Conservation (phyloP, 371 early-diverging fungal species). For the Rhizopus delemar region DNA sequence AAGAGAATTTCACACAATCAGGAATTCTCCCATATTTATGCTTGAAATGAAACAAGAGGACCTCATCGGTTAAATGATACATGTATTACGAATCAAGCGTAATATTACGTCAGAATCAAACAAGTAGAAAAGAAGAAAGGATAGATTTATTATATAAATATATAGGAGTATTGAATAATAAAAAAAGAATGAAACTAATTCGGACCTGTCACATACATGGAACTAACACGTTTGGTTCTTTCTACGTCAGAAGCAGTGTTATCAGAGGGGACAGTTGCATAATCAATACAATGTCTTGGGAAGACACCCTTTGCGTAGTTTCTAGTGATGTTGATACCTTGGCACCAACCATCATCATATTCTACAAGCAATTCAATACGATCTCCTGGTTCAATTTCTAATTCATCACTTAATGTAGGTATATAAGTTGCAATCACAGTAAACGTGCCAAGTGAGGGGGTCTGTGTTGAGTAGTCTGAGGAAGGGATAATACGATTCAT, state of each 20-base stretch:
- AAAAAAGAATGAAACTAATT: background rate
- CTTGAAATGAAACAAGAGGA: conserved; percentile 8
- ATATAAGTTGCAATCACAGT: conserved; percentile 50
- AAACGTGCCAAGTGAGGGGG: conserved; percentile 34
- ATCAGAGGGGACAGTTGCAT: conserved; percentile 4
- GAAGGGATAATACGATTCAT: too few relatives aligned
- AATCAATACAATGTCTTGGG: conserved; percentile 57
- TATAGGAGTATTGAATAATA: too few relatives aligned
- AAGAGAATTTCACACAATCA: background rate
- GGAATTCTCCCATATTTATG: background rate
- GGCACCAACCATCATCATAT: conserved; percentile 66
- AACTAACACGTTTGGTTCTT: conserved; percentile 31
- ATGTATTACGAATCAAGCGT: too few relatives aligned
- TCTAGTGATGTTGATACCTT: conserved; percentile 53
- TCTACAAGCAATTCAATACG: conserved; percentile 54
- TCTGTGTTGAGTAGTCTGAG: background rate
- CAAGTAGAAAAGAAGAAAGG: too few relatives aligned
- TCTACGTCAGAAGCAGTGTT: conserved; percentile 10
- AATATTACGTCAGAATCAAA: too few relatives aligned
- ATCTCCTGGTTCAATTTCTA: conserved; percentile 58
- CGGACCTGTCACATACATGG: conserved; percentile 22
- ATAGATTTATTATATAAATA: too few relatives aligned
- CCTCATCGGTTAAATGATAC: conserved; percentile 16
- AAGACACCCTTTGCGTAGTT: conserved; percentile 56
- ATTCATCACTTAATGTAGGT: conserved; percentile 60